Base-by-base conservation (phyloP, 352 stramenopile species). In the Phytophthora cajani region DNA sequence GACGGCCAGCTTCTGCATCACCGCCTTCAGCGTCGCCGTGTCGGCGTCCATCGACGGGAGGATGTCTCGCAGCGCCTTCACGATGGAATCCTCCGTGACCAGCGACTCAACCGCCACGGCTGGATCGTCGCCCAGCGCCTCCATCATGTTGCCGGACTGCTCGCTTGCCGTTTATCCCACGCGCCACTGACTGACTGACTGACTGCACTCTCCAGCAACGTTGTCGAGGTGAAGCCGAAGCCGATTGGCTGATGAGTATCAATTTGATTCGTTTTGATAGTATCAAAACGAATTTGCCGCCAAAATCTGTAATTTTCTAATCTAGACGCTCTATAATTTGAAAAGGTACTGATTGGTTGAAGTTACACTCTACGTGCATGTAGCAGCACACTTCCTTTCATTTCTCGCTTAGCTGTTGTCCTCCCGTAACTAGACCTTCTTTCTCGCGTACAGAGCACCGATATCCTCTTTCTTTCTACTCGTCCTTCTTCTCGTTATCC, bases 401-500 rank as follows among this genome's bases (percentile, higher is more conserved):
- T 56, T 71, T 38, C 23, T 52, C 42, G 44, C 59, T 25, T 53
- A 62, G 17, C 33, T 62, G 42, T 42, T 21, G 27, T 42, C 47
- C 65, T 57, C 23, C 62, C 42, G 30, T 59, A 55, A 36, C 16
- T 67, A 74, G 55, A 52, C 50, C 32, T 58, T 50, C 32, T 54
- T 50, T 17, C 57, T 63, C 42, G 61, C 66, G 62, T 17, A 23
- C 30, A 36, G 6, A 50, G 30, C 40, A 53, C 54, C 46, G 27
- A 27, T 27, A 52, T 16, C 19, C 14, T 36, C 49, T 69, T 54
- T 52, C 42, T 51, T 40, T 78, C 67, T 83, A 90, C 44, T 92
- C 80, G 23, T 90, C 78, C 47, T 90, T 87, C 56, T 80, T 72
- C 49, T 90, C 89, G 46, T 84, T 88, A 38, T 96, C 89, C 25